A percentile compares a stretch with the other conserved stretches of the same genome.
phyloP scores from a whole-genome alignment of 179 eudicot genomes.

The Camellia oleifera region DNA sequence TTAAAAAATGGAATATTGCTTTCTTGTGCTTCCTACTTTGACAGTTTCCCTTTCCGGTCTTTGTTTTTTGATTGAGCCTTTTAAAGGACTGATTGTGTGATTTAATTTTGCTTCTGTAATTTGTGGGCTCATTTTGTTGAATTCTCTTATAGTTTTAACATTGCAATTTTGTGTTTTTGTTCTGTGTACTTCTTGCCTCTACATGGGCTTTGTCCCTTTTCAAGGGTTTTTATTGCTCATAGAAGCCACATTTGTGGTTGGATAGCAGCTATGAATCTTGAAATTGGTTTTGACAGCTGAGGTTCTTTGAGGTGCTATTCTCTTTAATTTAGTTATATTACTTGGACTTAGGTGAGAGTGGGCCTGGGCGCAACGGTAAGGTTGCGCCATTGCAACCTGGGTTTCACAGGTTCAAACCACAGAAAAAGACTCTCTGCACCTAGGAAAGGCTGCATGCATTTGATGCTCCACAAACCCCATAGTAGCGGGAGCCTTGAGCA shows the following conservation, averaged over 20 bases:
- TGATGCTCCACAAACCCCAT: too few relatives aligned
- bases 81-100: background rate
- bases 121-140: background rate
- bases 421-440: too few relatives aligned
- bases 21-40: background rate
- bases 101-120: background rate
- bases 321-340: background rate
- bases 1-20: background rate
- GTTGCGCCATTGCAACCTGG: too few relatives aligned
- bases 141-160: background rate
- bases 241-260: background rate
- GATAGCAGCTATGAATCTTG: background rate
- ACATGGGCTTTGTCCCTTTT: background rate
- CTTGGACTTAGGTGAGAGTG: background rate
- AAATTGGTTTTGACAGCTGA: background rate
- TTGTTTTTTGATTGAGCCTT: background rate
- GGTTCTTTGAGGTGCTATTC: background rate
- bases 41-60: background rate
- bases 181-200: slow-evolving; percentile 1
- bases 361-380: too few relatives aligned
- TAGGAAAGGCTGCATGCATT: too few relatives aligned
- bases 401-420: too few relatives aligned
- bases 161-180: background rate
- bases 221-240: background rate
- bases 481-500: too few relatives aligned